Evolutionary conservation across 495 filamentous ascomycete species (phyloP), one percentile per base, ranked within the genome.

Genomic region (Stereocaulon alpinum): DNA sequence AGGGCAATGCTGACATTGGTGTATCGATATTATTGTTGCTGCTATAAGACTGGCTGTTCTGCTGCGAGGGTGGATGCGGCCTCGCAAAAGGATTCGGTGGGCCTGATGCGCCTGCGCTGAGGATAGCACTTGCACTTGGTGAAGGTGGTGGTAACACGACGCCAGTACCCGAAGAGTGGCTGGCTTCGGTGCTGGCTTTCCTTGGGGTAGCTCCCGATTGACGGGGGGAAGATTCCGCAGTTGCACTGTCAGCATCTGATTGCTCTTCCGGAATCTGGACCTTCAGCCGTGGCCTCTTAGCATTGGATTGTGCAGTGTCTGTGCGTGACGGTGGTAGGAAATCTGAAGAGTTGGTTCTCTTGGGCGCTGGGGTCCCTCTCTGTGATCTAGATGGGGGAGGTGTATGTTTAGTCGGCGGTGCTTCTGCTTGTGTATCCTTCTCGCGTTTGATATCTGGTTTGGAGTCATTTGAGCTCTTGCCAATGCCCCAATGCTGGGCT

Each of bases 21-120:
- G 93, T 97, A 65, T 96, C 91, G 61, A 91, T 91, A 62, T 88
- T 86, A 68, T 87, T 88, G 58, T 81, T 83, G 24, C 58, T 56
- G 24, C 55, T 65, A 55, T 74, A 80, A 56, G 76, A 83, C 62
- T 80, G 83, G 43, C 81, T 72, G 69, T 68, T 83, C 70, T 61
- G 75, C 58, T 66, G 76, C 18, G 51, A 58, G 3, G 80, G 79
- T 11, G 84, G 84, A 42, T 76, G 76, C 5, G 91, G 93, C 44
- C 91, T 80, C 2, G 94, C 93, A 69, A 97, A 98, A 3, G 93
- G 93, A 73, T 98, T 98, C 6, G 89, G 88, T 22, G 93, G 93
- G 0, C 93, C 93, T 56, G 85, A 85, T 6, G 94, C 94, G 15
- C 94, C 94, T 3, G 93, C 93, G 56, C 89, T 95, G 49, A 95